phyloP scores from a whole-genome alignment of 371 early-diverging fungal species.

The Nematocida displodere region DNA sequence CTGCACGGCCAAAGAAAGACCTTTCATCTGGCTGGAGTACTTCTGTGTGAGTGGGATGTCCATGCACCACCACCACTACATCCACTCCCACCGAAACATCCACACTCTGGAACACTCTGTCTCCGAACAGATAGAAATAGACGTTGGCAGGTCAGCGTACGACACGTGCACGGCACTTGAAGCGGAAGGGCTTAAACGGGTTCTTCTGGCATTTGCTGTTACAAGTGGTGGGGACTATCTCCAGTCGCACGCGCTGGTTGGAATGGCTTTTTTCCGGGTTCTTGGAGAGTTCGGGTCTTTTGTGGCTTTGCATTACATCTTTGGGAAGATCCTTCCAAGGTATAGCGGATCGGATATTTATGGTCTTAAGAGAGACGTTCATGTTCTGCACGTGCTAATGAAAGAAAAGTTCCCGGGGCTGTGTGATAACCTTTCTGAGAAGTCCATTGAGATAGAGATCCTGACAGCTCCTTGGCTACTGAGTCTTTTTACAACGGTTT shows the following conservation, averaged over 20 bases:
- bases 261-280: constrained; percentile 7
- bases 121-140: constrained; percentile 41
- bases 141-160: not conserved
- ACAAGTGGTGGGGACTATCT: constrained; percentile 17
- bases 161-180: not conserved
- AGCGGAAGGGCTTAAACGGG: constrained; percentile 5
- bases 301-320: constrained; percentile 28
- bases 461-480: constrained; percentile 40
- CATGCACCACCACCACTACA: not conserved
- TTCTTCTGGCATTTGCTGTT: constrained; percentile 17
- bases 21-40: constrained; percentile 26
- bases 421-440: constrained; percentile 14
- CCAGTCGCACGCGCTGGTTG: constrained; percentile 42
- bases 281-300: constrained; percentile 31
- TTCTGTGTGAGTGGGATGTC: constrained; percentile 38
- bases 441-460: constrained; percentile 36
- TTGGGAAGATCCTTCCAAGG: constrained; percentile 27
- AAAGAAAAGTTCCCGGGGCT: constrained; percentile 39
- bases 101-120: not conserved
- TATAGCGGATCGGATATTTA: constrained; percentile 42
- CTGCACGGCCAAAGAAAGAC: constrained; percentile 3
- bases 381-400: constrained; percentile 8
- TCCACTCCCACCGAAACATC: not conserved
- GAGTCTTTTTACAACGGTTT: constrained; percentile 37
- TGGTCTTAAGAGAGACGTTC: constrained; percentile 34